Evolutionary conservation across 2,329 filamentous ascomycete species (phyloP), one percentile per base, ranked within the genome.

Genomic region (Camillea tinctor): DNA sequence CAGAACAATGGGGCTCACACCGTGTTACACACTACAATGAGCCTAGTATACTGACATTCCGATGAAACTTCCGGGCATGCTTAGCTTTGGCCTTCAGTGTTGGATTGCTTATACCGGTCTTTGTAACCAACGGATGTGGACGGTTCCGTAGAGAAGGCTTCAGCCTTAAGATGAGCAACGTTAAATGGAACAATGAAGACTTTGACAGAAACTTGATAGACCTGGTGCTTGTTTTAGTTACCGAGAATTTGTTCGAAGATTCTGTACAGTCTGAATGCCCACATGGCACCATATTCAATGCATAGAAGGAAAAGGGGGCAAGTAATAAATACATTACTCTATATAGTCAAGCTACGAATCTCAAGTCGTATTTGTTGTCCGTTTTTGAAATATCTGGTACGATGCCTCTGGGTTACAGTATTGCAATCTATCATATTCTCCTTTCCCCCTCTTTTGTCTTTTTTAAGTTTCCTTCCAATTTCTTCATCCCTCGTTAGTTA

Each of bases 1-100:
- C 56, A 52, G 17, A 56, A n/a, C n/a, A n/a, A 56, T 23, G 57
- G 55, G 56, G 56, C 55, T 61, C 59, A 61, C 59, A 61, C 64
- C 51, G 59, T 63, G 60, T 66, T 57, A 59, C 58, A 49, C 57
- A 53, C 26, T 44, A n/a, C 61, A 23, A 56, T 56, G 60, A 50
- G 52, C 48, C 56, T 61, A 57, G 58, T 60, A 59, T 59, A 59
- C 36, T 44, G 17, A 44, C 17, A 44, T 44, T 44, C 36, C 60
- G 62, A 60, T 21, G 26, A 44, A 54, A 24, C 48, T 62, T 50
- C 52, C 55, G 50, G 36, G 51, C 50, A 55, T 50, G 49, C 21
- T 49, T 57, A 58, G 36, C 36, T 17, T 44, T n/a, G 36, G 36
- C 2, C 6, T n/a, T 44, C 13, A 44, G 15, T 30, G 7, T 30